Conservation (phyloP, 768 basidiomycete species). For the Cystofilobasidium bisporidii region DNA sequence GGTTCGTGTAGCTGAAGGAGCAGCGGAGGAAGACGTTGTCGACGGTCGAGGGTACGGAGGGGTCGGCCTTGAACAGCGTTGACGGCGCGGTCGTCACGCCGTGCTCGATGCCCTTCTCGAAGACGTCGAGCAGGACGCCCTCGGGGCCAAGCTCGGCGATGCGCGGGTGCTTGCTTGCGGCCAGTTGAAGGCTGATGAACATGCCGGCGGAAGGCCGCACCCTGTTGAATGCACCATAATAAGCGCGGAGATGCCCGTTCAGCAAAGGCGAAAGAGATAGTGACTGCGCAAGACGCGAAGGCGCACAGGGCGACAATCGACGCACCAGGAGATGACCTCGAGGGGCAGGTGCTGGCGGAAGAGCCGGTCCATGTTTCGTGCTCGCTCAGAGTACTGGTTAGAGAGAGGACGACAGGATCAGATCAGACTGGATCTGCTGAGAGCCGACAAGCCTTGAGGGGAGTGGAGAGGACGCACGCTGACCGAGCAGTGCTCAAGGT, state of each 20-base stretch:
- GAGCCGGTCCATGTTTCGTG: conserved; percentile 11
- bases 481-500: conserved; percentile 8
- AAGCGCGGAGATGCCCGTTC: too few relatives aligned
- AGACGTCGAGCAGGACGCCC: conserved; percentile 12
- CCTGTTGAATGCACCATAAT: too few relatives aligned
- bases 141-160: conserved; percentile 6
- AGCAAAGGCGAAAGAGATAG: too few relatives aligned
- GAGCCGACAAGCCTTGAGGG: too few relatives aligned
- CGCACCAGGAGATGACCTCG: conserved; percentile 6
- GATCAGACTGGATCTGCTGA: too few relatives aligned
- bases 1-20: conserved; percentile 12
- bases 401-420: too few relatives aligned
- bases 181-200: conserved; percentile 18
- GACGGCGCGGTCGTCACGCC: conserved; percentile 10
- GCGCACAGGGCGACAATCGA: too few relatives aligned
- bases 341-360: conserved; percentile 21
- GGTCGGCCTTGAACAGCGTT: conserved; percentile 18
- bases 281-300: too few relatives aligned
- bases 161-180: conserved; percentile 7
- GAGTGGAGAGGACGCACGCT: too few relatives aligned
- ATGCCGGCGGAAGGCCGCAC: conserved; percentile 13
- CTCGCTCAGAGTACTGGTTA: conserved; percentile 27
- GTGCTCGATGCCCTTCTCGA: conserved; percentile 3
- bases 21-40: conserved; percentile 18
- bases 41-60: background rate